Evolutionary conservation across 2,329 filamentous ascomycete species (phyloP).

Genomic region (Chrysoporthe cubensis): DNA sequence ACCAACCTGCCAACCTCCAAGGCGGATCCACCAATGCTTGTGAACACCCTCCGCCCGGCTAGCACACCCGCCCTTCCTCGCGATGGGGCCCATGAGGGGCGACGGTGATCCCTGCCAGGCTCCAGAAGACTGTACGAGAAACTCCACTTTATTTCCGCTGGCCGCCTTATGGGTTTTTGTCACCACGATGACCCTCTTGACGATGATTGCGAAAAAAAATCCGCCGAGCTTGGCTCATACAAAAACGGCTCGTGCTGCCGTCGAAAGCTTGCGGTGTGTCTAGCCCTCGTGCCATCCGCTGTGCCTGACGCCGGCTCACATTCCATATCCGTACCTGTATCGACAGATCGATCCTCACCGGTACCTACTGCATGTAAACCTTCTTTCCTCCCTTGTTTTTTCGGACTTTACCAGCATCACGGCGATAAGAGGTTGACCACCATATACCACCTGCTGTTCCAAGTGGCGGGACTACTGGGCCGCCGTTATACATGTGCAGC

Average conservation of each 20-base stretch:
- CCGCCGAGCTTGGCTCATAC: background rate
- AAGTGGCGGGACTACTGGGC: background rate
- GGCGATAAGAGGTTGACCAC: background rate
- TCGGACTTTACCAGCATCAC: background rate
- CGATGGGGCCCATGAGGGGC: background rate
- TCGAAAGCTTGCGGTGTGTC: background rate
- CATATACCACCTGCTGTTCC: background rate
- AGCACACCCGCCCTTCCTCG: background rate
- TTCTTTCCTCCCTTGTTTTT: background rate
- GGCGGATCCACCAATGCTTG: background rate
- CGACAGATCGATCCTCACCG: background rate
- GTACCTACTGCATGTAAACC: background rate
- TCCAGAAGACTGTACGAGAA: background rate
- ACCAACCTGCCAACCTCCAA: background rate
- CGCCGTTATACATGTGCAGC: background rate
- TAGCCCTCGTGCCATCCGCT: background rate
- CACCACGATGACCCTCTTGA: background rate
- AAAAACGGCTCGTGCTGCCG: background rate
- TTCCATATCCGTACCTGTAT: background rate
- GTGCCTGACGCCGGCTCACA: background rate
- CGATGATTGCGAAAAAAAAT: background rate
- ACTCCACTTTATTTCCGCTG: background rate
- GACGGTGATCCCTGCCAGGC: background rate
- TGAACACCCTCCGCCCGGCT: background rate
- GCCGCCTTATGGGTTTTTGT: background rate